Base-by-base conservation (phyloP, 257 asterid genomes). In the Przewalskia tangutica region DNA sequence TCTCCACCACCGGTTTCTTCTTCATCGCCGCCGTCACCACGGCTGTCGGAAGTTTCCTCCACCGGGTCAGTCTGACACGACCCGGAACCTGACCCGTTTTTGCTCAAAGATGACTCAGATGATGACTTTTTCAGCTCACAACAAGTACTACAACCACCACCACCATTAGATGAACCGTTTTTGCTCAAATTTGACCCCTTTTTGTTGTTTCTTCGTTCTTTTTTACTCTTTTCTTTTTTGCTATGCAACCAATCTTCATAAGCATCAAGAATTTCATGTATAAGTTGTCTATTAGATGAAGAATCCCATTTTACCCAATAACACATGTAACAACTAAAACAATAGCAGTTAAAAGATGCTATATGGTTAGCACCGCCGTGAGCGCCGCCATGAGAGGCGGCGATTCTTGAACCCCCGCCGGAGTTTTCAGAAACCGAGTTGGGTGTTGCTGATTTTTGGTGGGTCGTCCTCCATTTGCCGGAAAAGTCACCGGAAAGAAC, bases 271-370 rank as follows among this genome's bases (percentile, higher is more conserved):
- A 90, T 71, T 83, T 92, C 94, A 87, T 93, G 91, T 50, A 93
- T 93, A 46, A 90, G 90, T 54, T 92, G 90, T 13, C 95, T 90
- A 78, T 92, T 92, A 9, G 95, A 91, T 51, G 97, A 93, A 0
- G 93, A 76, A 58, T 91, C 93, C 97, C 97, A 93, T 83, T 86
- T 88, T 2, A 79, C 91, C 97, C 97, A 93, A 50, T 90, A 93
- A 71, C 89, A 86, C 89, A 82, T 91, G 63, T 93, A 93, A 83
- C 97, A 93, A 13, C 90, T 85, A 89, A 93, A 93, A 87, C 97
- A 92, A 87, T 64, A 82, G 87, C 97, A 93, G 87, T 67, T 86
- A 70, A 90, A 91, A 81, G 88, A 87, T 23, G 89, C 82, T 7
- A 89, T 81, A 81, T 93, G 96, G 91, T 91, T 92, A 20, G 82